Conservation (phyloP, 306 rosid species). For the Rosa persica region DNA sequence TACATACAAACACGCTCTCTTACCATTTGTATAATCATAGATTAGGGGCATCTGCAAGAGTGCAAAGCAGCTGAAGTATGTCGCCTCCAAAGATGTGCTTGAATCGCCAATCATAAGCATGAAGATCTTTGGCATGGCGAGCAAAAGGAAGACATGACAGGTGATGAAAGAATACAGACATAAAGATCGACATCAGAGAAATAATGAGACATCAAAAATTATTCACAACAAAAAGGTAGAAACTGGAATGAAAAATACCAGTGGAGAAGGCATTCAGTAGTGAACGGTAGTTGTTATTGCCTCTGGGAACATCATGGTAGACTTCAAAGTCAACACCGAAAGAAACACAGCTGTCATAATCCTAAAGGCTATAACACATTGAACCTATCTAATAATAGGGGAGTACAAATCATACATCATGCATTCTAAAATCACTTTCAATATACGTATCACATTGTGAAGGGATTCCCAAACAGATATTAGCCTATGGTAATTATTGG, state of each 20-base stretch:
- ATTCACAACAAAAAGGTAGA: not conserved
- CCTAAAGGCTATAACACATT: too few species aligned
- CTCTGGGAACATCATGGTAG: too few species aligned
- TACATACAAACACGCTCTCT: not conserved
- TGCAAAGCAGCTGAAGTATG: not conserved
- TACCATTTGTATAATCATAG: not conserved
- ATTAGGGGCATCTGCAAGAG: constrained; percentile 7
- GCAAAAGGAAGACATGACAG: constrained; percentile 34
- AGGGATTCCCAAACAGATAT: too few species aligned
- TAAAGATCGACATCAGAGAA: constrained; percentile 1
- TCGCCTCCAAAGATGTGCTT: constrained; percentile 94
- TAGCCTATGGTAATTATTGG: too few species aligned
- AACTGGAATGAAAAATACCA: constrained; percentile 46
- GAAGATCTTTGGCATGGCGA: constrained; percentile 71
- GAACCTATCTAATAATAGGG: too few species aligned
- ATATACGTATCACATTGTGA: too few species aligned
- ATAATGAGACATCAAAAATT: not conserved
- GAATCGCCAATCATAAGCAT: constrained; percentile 91
- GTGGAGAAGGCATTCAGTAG: constrained; percentile 65
- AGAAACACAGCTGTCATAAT: too few species aligned
- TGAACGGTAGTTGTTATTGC: too few species aligned
- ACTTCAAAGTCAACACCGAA: too few species aligned
- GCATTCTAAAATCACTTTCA: too few species aligned
- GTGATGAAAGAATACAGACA: constrained; percentile 8
- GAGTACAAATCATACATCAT: too few species aligned